Conservation (phyloP, 139 green algal species). For the Picochlorum sp. region DNA sequence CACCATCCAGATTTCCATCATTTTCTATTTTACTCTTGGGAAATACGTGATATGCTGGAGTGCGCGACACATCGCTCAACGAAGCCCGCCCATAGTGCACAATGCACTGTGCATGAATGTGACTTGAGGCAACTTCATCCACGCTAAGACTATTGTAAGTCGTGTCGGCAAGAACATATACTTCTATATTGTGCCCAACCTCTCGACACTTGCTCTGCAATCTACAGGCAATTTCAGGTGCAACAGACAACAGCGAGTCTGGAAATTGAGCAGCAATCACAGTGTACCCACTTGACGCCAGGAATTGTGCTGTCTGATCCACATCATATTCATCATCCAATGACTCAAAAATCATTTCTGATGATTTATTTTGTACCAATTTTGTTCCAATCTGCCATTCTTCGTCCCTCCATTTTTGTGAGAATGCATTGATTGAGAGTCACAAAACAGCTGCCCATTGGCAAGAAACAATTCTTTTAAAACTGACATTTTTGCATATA, state of each 20-base stretch:
- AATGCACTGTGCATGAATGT: conserved; percentile 63
- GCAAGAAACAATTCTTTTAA: too few relatives aligned
- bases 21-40: conserved; percentile 8
- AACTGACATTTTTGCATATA: background rate
- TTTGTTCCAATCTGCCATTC: too few relatives aligned
- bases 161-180: conserved; percentile 67
- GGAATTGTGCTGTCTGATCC: conserved; percentile 25
- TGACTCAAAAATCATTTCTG: too few relatives aligned
- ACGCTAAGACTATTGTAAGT: conserved; percentile 70
- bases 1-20: background rate
- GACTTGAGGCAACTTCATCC: conserved; percentile 70
- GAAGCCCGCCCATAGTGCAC: conserved; percentile 88
- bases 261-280: conserved; percentile 61
- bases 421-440: too few relatives aligned
- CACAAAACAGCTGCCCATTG: background rate
- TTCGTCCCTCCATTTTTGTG: too few relatives aligned
- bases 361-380: too few relatives aligned
- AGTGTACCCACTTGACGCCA: conserved; percentile 24
- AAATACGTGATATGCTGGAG: conserved; percentile 78
- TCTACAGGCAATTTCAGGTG: conserved; percentile 3
- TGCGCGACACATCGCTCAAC: conserved; percentile 41
- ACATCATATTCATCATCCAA: conserved; percentile 19
- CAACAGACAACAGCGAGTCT: conserved; percentile 44
- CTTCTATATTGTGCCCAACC: conserved; percentile 8
- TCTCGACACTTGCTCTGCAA: background rate